A percentile compares a stretch with the other conserved stretches of the same genome.
These are phyloP conservation scores for Kwoniella botswanensis DNA, from an alignment of 768 basidiomycete species.

Conservation along the genomic window DNA sequence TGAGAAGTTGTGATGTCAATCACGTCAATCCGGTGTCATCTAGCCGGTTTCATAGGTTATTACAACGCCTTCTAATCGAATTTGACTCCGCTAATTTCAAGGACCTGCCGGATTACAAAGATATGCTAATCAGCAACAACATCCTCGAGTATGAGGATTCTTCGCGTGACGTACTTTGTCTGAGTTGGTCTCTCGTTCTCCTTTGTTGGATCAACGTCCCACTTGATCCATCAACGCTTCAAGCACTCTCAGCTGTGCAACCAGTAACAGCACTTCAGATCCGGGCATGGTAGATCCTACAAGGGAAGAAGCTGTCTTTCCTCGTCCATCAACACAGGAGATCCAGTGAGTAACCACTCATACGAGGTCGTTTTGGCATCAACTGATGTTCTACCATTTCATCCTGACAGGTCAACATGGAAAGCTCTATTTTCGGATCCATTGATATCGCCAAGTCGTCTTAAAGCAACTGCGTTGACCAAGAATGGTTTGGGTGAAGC, in stretches of 20 bases:
- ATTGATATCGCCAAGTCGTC: constrained; percentile 34
- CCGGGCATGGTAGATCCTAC: constrained; percentile 1
- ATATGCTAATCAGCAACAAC: background rate
- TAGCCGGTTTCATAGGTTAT: background rate
- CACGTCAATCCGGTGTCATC: background rate
- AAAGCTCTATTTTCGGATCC: constrained; percentile 42
- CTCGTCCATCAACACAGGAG: constrained; percentile 14
- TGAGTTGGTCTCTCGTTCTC: too few species aligned
- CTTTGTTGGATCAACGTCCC: too few species aligned
- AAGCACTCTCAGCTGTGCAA: too few species aligned
- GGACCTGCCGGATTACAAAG: background rate
- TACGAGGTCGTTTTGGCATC: background rate
- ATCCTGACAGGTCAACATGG: constrained; percentile 35
- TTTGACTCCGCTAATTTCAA: constrained; percentile 2
- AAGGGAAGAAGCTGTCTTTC: constrained; percentile 20
- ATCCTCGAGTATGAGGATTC: too few species aligned
- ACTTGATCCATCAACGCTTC: too few species aligned
- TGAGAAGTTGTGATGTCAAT: too few species aligned
- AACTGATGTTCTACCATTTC: background rate
- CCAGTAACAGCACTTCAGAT: background rate
- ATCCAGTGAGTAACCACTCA: constrained; percentile 11
- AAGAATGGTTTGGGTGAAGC: constrained; percentile 40
- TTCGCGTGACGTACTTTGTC: background rate
- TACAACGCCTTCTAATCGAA: background rate
- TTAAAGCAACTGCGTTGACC: constrained; percentile 35